Percentiles rank a stretch among this genome's conserved stretches.
Conservation (phyloP, 805 yeast genomes). For the Crinitomyces ghanaensis region DNA sequence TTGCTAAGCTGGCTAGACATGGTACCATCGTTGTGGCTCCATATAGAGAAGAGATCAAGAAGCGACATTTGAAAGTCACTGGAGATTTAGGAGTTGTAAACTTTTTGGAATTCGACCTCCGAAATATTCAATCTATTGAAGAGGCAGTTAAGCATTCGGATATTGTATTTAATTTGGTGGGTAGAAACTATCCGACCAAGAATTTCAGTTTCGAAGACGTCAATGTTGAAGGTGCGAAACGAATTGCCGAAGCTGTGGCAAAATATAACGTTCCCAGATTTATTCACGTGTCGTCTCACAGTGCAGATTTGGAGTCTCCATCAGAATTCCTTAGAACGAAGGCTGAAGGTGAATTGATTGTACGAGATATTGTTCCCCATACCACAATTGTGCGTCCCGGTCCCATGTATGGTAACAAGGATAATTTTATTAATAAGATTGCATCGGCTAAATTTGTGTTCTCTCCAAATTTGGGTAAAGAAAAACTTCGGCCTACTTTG, state of each 20-base stretch:
- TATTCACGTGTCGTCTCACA: constrained; percentile 70
- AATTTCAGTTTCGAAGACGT: constrained; percentile 76
- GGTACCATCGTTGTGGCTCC: constrained; percentile 73
- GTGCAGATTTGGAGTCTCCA: constrained; percentile 55
- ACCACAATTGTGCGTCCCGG: constrained; percentile 80
- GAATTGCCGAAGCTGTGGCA: constrained; percentile 63
- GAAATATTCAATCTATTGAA: constrained; percentile 66
- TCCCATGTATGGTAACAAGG: constrained; percentile 67
- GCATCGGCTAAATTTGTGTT: constrained; percentile 48
- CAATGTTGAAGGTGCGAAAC: constrained; percentile 64
- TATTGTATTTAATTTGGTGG: constrained; percentile 70
- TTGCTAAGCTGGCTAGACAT: constrained; percentile 65
- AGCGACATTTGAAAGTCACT: constrained; percentile 64
- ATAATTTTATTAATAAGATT: constrained; percentile 50
- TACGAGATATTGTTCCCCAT: constrained; percentile 54
- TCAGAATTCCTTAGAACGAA: constrained; percentile 71
- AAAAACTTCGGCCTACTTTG: constrained; percentile 59
- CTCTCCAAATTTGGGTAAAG: constrained; percentile 54
- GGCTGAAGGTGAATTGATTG: constrained; percentile 66
- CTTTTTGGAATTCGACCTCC: constrained; percentile 69
- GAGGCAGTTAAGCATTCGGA: constrained; percentile 72
- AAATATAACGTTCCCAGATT: constrained; percentile 63
- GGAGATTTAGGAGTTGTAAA: constrained; percentile 86
- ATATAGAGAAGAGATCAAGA: constrained; percentile 68
- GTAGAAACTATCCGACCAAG: constrained; percentile 65